Percentiles rank a stretch among this genome's conserved stretches.
Evolutionary conservation across 129 eudicot species (phyloP).

Genomic region (Smallanthus sonchifolius): DNA sequence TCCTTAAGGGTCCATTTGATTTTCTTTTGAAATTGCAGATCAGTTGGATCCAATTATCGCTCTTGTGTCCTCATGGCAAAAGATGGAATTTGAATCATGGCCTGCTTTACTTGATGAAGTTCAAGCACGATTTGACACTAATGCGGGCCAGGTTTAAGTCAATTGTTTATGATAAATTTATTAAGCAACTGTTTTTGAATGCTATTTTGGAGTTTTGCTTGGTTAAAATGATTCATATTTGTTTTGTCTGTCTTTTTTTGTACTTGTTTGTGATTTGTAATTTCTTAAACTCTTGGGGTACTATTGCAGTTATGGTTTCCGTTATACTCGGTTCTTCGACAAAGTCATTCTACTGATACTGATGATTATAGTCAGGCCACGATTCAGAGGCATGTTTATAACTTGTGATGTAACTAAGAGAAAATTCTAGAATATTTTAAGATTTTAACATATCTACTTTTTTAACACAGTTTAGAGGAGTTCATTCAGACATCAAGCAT

Average conservation of each 20-base stretch:
- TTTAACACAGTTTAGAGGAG: conserved; percentile 70
- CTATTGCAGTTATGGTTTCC: conserved; percentile 89
- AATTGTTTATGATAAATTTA: background rate
- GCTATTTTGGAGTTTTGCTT: background rate
- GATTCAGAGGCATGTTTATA: conserved; percentile 58
- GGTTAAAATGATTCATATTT: background rate
- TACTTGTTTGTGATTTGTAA: background rate
- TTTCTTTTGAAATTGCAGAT: conserved; percentile 31
- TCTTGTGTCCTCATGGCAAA: conserved; percentile 77
- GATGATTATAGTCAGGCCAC: conserved; percentile 47
- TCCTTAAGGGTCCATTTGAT: background rate
- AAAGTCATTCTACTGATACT: conserved; percentile 31
- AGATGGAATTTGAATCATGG: conserved; percentile 88
- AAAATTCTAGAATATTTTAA: background rate
- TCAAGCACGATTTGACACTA: conserved; percentile 64
- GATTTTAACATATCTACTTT: conserved; percentile 5
- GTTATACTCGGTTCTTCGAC: conserved; percentile 63
- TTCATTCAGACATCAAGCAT: conserved; percentile 74
- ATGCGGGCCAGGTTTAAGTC: conserved; percentile 75
- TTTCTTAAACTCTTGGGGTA: background rate
- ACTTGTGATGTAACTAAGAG: conserved; percentile 4
- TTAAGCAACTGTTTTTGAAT: background rate
- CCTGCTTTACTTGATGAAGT: conserved; percentile 81
- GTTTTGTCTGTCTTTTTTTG: background rate
- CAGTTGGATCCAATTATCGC: conserved; percentile 53